Evolutionary conservation across 2,329 filamentous ascomycete species (phyloP), one percentile per base, ranked within the genome.

Genomic region (Sporothrix schenckii): DNA sequence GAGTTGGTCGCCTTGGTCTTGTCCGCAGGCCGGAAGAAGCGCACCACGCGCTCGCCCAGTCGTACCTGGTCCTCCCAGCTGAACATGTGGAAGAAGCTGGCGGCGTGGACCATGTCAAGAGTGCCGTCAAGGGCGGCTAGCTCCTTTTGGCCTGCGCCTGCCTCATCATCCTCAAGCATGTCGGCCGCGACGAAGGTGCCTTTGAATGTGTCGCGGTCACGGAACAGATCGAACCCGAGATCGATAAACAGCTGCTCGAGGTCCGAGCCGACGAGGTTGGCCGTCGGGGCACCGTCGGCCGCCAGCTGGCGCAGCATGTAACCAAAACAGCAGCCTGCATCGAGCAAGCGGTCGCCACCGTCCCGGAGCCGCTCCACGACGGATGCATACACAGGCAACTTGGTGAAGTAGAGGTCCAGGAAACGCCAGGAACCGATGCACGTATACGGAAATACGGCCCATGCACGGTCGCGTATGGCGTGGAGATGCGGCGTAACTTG

Each of bases 241-340:
- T 78, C 74, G 52, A 80, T 73, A 71, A 80, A 80, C 10, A 75
- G 76, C 2, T 71, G 72, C 1, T 76, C 74, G 21, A 83, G 73
- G 70, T 84, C 82, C 16, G 76, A 76, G 30, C 81, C 82, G 61
- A 76, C 77, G 0, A 82, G 76, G 44, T 80, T 80, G 34, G 77
- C 73, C 2, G 78, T 72, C 2, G 81, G 81, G 2, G 76, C 80
- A 5, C 81, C 81, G 65, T 81, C 80, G 53, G 71, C 63, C 19
- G 79, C 78, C 13, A 84, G 76, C 70, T 82, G 80, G 24, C 83
- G 80, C 60, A 84, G 77, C 53, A 81, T 80, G 58, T 84, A 81
- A 13, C 81, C 81, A 69, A 83, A 80, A 73, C 81, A 83, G 75
- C 81, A 83, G 10, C 80, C 81, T 68, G 80, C 77, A 68, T 84